phyloP scores from a whole-genome alignment of 805 yeast species.

The Ogataea angusta region DNA sequence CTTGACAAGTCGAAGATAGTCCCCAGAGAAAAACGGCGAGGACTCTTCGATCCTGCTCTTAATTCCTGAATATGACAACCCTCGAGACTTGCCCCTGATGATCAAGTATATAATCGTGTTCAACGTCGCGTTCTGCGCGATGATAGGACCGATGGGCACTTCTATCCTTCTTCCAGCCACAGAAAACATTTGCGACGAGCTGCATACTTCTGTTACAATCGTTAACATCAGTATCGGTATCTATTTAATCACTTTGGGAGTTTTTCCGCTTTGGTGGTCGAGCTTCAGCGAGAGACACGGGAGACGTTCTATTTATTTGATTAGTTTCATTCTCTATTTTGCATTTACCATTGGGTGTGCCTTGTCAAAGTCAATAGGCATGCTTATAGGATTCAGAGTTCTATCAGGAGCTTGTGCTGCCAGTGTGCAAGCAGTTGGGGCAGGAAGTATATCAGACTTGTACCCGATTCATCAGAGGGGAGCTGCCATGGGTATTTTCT shows the following conservation, averaged over 20 bases:
- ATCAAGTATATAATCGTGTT: conserved; percentile 55
- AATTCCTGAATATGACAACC: conserved; percentile 70
- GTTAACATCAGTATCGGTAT: conserved; percentile 81
- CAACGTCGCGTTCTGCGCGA: conserved; percentile 68
- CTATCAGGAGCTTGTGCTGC: conserved; percentile 80
- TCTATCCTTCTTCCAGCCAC: conserved; percentile 80
- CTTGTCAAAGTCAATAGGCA: conserved; percentile 53
- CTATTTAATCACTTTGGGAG: conserved; percentile 67
- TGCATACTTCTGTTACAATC: conserved; percentile 53
- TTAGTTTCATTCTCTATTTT: conserved; percentile 60
- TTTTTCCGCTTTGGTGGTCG: conserved; percentile 90
- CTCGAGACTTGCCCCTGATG: conserved; percentile 54
- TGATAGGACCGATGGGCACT: conserved; percentile 88
- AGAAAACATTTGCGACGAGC: conserved; percentile 49
- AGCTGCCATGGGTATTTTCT: conserved; percentile 72
- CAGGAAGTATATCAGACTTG: conserved; percentile 80
- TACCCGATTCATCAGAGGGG: conserved; percentile 69
- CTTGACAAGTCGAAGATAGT: conserved; percentile 30
- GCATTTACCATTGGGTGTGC: conserved; percentile 75
- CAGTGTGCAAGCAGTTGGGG: conserved; percentile 85
- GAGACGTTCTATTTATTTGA: conserved; percentile 66
- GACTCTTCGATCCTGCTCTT: conserved; percentile 52
- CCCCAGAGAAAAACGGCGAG: conserved; percentile 49
- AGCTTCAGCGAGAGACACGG: conserved; percentile 73
- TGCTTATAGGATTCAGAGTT: conserved; percentile 66